phyloP scores from a whole-genome alignment of 2,329 filamentous ascomycete species.

The Metarhizium sp. region DNA sequence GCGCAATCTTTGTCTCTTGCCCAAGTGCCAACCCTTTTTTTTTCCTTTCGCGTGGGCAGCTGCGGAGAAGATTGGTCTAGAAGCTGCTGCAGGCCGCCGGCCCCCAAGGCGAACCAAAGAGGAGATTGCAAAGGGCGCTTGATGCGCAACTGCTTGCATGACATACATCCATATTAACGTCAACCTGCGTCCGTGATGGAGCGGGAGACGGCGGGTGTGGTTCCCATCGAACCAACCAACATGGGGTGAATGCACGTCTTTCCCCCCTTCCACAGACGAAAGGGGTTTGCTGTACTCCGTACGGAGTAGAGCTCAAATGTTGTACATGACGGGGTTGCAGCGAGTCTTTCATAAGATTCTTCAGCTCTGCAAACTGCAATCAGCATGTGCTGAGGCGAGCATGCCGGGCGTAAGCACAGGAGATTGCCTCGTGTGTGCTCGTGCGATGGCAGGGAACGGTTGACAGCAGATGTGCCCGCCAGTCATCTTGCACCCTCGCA shows the following conservation, averaged over 20 bases:
- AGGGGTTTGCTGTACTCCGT: no score
- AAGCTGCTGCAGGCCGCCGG: neutral
- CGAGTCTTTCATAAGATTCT: neutral
- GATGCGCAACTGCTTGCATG: conserved; percentile 4
- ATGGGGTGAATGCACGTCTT: no score
- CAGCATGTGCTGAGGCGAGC: no score
- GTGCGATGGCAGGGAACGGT: neutral
- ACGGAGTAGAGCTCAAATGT: neutral
- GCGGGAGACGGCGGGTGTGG: neutral
- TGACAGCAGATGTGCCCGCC: neutral
- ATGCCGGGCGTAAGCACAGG: no score
- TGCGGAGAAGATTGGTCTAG: neutral
- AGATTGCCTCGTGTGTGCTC: neutral
- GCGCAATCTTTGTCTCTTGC: neutral
- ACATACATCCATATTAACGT: neutral
- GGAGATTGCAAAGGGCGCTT: conserved; percentile 2
- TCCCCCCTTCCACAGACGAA: no score
- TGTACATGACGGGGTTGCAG: neutral
- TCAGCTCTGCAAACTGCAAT: neutral
- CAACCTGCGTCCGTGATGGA: neutral
- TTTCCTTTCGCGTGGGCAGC: neutral
- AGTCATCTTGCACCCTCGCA: neutral
- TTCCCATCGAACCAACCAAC: neutral
- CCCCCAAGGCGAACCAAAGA: neutral
- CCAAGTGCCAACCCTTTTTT: neutral